Evolutionary conservation across 1,284 basidiomycete species (phyloP).

Genomic region (Sporisorium graminicola): DNA sequence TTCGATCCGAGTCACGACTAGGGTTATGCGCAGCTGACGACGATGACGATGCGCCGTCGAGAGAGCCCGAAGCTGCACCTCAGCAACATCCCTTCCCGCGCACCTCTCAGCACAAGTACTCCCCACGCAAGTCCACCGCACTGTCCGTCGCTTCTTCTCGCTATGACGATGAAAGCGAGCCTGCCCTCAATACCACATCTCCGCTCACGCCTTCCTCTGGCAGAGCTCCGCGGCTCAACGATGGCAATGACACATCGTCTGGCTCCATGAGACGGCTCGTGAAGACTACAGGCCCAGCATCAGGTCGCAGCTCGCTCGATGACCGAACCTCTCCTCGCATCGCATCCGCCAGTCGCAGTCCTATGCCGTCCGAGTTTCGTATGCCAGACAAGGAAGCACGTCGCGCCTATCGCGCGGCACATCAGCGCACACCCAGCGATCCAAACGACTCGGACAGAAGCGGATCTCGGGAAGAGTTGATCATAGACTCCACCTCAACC

Average conservation of each 20-base stretch:
- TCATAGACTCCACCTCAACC: neutral
- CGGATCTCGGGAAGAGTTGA: conserved; percentile 8
- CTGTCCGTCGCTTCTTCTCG: conserved; percentile 24
- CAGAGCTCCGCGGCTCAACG: conserved; percentile 21
- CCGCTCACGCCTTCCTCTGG: conserved; percentile 17
- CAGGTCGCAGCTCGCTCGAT: conserved; percentile 29
- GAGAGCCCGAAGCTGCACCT: neutral
- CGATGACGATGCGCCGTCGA: conserved; percentile 11
- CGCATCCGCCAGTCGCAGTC: conserved; percentile 25
- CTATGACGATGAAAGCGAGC: conserved; percentile 15
- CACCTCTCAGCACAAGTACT: conserved; percentile 38
- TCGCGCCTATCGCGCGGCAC: conserved; percentile 43
- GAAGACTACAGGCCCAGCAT: conserved; percentile 20
- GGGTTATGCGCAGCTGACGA: conserved; percentile 25
- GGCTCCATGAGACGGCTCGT: conserved; percentile 25
- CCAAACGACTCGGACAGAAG: conserved; percentile 27
- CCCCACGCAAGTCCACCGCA: conserved; percentile 44
- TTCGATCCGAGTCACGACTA: conserved; percentile 53
- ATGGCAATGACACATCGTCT: conserved; percentile 17
- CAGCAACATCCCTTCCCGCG: conserved; percentile 24
- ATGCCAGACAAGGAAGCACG: conserved; percentile 47
- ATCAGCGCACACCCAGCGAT: conserved; percentile 22
- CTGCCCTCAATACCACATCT: neutral
- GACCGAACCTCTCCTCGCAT: conserved; percentile 18
- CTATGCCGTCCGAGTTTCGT: conserved; percentile 52